Evolutionary conservation across 2,329 filamentous ascomycete species (phyloP).

Genomic region (Colletotrichum tamarilloi): DNA sequence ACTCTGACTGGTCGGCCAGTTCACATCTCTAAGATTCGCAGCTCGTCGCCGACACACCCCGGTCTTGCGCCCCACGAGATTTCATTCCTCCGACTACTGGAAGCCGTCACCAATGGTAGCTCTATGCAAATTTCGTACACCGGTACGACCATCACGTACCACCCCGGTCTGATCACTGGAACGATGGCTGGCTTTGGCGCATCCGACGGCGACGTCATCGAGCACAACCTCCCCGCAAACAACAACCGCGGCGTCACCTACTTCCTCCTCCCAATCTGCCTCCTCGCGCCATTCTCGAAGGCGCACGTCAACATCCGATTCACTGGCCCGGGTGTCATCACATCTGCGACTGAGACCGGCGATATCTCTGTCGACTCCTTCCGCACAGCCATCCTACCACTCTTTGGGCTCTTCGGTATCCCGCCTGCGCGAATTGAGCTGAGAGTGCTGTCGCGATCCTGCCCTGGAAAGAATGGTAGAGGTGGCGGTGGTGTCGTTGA

Average conservation of each 20-base stretch:
- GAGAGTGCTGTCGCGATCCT: constrained; percentile 82
- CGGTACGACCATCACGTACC: constrained; percentile 91
- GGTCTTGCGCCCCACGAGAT: constrained; percentile 94
- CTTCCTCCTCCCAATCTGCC: constrained; percentile 88
- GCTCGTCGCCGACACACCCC: constrained; percentile 84
- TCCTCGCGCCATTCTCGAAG: constrained; percentile 94
- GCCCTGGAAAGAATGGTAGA: constrained; percentile 77
- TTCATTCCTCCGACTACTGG: constrained; percentile 93
- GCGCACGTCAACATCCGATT: constrained; percentile 90
- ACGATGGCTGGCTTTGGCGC: constrained; percentile 81
- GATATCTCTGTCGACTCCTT: constrained; percentile 95
- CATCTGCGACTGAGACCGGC: constrained; percentile 82
- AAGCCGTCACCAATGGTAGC: constrained; percentile 94
- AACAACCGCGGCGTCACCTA: constrained; percentile 88
- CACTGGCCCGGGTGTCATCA: constrained; percentile 92
- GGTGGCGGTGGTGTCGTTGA: constrained; percentile 95
- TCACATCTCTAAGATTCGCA: constrained; percentile 94
- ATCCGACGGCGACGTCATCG: constrained; percentile 77
- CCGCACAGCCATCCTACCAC: constrained; percentile 88
- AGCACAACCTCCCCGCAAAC: constrained; percentile 81
- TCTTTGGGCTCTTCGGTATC: constrained; percentile 93
- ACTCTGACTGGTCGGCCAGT: constrained; percentile 91
- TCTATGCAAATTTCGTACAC: constrained; percentile 97
- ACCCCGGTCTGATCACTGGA: constrained; percentile 91
- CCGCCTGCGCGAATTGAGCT: constrained; percentile 83